These are phyloP conservation scores for Xylaria venustula DNA, from an alignment of 495 filamentous ascomycete genomes.

Conservation along the genomic window DNA sequence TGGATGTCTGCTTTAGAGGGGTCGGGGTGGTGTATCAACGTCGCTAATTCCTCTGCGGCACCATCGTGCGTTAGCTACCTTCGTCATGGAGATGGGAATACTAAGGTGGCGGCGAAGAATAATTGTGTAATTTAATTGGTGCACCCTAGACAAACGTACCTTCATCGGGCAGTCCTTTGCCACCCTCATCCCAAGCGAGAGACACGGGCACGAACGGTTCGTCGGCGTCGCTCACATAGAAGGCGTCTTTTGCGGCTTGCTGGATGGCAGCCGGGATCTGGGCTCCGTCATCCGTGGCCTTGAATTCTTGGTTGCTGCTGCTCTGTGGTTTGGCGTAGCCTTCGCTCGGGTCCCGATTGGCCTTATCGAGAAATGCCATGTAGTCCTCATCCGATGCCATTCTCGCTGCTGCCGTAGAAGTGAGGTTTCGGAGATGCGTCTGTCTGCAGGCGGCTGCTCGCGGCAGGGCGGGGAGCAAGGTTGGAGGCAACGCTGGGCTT, in stretches of 20 bases:
- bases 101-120: conserved; percentile 9
- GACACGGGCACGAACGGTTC: conserved; percentile 78
- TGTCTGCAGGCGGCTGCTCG: neutral
- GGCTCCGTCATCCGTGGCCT: conserved; percentile 51
- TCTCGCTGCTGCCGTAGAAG: conserved; percentile 21
- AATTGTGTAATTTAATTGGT: neutral
- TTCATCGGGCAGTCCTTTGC: conserved; percentile 58
- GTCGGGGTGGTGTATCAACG: conserved; percentile 51
- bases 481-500: neutral
- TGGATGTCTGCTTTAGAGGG: conserved; percentile 50
- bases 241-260: conserved; percentile 52
- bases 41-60: conserved; percentile 54
- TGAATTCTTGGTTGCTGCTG: conserved; percentile 32
- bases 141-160: conserved; percentile 49
- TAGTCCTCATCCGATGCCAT: conserved; percentile 84
- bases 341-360: conserved; percentile 65
- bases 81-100: neutral
- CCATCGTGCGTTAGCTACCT: conserved; percentile 9
- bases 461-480: neutral
- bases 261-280: conserved; percentile 57
- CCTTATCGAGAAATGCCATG: conserved; percentile 78
- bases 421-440: conserved; percentile 9
- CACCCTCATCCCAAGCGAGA: conserved; percentile 58
- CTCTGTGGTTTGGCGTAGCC: conserved; percentile 32
- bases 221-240: conserved; percentile 78